Percentiles rank a stretch among this genome's conserved stretches.
Evolutionary conservation across 2,329 filamentous ascomycete genomes (phyloP).

Genomic region (Macrophomina tecta): DNA sequence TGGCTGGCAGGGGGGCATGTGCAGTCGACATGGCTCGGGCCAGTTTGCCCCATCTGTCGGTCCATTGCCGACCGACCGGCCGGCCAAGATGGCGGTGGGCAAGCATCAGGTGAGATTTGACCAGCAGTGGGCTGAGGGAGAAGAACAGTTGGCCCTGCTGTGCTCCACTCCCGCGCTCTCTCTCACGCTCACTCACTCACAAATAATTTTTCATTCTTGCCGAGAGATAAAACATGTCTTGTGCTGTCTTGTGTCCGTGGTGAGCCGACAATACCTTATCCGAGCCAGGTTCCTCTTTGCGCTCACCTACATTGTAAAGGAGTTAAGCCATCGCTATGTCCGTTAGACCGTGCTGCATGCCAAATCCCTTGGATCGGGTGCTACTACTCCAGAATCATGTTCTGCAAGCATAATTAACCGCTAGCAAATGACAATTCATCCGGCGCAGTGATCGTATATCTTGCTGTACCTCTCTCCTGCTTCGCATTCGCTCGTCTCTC

Average conservation of each 20-base stretch:
- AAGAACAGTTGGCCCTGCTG: neutral
- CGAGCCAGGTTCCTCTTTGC: neutral
- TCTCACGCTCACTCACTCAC: neutral
- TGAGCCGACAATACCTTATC: neutral
- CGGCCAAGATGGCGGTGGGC: neutral
- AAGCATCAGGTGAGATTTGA: constrained; percentile 11
- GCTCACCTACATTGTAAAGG: neutral
- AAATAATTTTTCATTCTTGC: neutral
- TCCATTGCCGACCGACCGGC: neutral
- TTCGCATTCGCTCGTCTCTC: neutral
- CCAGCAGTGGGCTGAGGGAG: neutral
- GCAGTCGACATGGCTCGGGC: neutral
- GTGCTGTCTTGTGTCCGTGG: neutral
- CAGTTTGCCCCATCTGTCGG: constrained; percentile 13
- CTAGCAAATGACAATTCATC: neutral
- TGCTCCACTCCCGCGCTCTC: neutral
- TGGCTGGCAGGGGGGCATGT: neutral
- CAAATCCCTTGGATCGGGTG: too few species aligned
- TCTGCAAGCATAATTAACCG: neutral
- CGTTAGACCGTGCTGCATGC: neutral
- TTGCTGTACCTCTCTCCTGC: neutral
- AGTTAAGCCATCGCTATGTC: neutral
- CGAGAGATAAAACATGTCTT: neutral
- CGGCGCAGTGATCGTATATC: neutral
- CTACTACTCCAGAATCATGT: too few species aligned